Evolutionary conservation across 2,329 filamentous ascomycete species (phyloP).

Genomic region (Claviceps arundinis): DNA sequence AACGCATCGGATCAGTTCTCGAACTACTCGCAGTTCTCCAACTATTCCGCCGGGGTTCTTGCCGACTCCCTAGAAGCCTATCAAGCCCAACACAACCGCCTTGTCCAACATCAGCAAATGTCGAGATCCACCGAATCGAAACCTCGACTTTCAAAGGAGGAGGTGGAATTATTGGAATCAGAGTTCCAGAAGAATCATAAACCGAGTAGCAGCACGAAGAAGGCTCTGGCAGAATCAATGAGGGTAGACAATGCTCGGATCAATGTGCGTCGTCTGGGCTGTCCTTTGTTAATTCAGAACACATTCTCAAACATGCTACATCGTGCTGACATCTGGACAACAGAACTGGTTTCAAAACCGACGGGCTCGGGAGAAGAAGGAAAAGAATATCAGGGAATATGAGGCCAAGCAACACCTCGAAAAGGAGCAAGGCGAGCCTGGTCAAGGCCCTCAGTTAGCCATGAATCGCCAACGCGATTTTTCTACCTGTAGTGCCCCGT

Average conservation of each 20-base stretch:
- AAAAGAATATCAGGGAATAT: conserved; percentile 37
- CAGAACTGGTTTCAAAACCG: conserved; percentile 61
- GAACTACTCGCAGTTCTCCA: conserved; percentile 19
- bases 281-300: not conserved
- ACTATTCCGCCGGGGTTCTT: conserved; percentile 20
- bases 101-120: conserved; percentile 25
- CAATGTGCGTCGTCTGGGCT: conserved; percentile 33
- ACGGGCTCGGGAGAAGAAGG: conserved; percentile 51
- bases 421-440: conserved; percentile 18
- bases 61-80: conserved; percentile 26
- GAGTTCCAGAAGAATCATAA: conserved; percentile 53
- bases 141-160: conserved; percentile 42
- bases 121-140: conserved; percentile 34
- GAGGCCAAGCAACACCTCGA: conserved; percentile 24
- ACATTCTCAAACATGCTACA: not conserved
- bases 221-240: conserved; percentile 46
- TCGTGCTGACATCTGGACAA: not conserved
- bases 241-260: conserved; percentile 50
- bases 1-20: conserved; percentile 16
- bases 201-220: conserved; percentile 48
- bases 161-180: conserved; percentile 44
- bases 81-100: conserved; percentile 22
- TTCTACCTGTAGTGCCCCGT: conserved; percentile 28
- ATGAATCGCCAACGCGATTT: conserved; percentile 21
- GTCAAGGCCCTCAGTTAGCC: conserved; percentile 14